Evolutionary conservation across 306 rosid species (phyloP).

Genomic region (Prunus persica): Prunus_persica_NCBIv2 NC_034009.1:5389001-5389500

Average conservation of each 20-base stretch:
- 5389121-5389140: slow-evolving; percentile 84
- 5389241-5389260: neutral
- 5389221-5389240: neutral
- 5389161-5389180: slow-evolving; percentile 97
- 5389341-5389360: neutral
- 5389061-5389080: slow-evolving; percentile 34
- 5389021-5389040: neutral
- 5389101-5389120: slow-evolving; percentile 82
- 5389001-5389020: neutral
- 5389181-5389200: slow-evolving; percentile 8
- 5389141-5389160: slow-evolving; percentile 79
- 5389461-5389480: neutral
- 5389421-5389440: slow-evolving; percentile 42
- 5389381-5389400: slow-evolving; percentile 13
- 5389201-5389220: neutral
- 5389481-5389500: neutral
- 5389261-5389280: neutral
- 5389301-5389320: neutral
- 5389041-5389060: neutral
- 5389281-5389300: neutral
- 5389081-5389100: slow-evolving; percentile 45
- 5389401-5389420: slow-evolving; percentile 96
- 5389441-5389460: neutral
- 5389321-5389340: too few species aligned
- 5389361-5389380: neutral